Conservation (phyloP, 2,329 filamentous ascomycete species). For the Allantophomopsis cytisporea region DNA sequence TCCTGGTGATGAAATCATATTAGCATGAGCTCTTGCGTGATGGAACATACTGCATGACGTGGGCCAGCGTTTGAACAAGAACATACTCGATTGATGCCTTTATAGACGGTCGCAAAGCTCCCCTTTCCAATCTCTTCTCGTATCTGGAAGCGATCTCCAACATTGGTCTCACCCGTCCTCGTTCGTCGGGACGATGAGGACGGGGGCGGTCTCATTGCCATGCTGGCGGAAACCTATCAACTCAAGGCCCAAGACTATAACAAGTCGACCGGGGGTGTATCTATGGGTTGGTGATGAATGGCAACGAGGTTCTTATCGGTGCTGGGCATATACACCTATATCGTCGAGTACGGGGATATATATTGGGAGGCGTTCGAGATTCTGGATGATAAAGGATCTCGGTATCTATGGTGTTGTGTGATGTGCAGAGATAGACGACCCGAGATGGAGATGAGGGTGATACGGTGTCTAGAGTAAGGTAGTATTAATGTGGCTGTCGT, state of each 20-base stretch:
- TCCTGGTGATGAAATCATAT: neutral
- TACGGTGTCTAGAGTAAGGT: neutral
- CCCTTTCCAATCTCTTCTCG: conserved; percentile 90
- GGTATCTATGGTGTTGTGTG: too few relatives aligned
- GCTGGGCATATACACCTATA: neutral
- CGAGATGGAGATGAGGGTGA: neutral
- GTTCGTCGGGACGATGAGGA: conserved; percentile 23
- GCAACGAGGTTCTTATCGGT: neutral
- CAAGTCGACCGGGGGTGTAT: neutral
- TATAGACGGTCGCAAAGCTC: conserved; percentile 93
- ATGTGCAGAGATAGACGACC: too few relatives aligned
- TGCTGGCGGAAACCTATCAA: conserved; percentile 9
- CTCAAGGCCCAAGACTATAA: neutral
- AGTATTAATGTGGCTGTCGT: neutral
- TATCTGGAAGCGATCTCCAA: conserved; percentile 64
- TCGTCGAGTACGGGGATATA: neutral
- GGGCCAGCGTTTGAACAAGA: too few relatives aligned
- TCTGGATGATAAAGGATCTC: too few relatives aligned
- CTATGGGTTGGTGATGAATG: neutral
- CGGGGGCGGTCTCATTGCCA: conserved; percentile 27
- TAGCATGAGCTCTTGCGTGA: neutral
- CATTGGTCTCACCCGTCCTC: conserved; percentile 23
- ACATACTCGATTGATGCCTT: conserved; percentile 71
- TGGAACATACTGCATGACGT: neutral
- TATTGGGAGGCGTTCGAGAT: neutral